A percentile compares a stretch with the other conserved stretches of the same genome.
Evolutionary conservation across 1,139 yeast species (phyloP).

Genomic region (Petasospora fabianii): DNA sequence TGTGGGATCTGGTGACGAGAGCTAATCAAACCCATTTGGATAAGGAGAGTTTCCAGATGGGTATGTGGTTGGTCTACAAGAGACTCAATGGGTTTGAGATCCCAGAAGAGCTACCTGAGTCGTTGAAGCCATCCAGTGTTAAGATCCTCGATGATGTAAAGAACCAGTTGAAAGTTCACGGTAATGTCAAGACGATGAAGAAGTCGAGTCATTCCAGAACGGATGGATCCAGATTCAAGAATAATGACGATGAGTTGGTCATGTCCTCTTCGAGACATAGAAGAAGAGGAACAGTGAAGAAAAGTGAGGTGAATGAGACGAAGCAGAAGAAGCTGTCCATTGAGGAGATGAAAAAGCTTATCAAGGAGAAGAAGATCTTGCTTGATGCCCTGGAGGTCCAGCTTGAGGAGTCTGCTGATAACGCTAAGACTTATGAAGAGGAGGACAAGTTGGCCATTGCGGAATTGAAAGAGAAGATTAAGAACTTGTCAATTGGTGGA

Average conservation of each 20-base stretch:
- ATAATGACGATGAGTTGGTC: slow-evolving; percentile 41
- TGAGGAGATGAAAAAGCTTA: no score
- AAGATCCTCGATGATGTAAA: slow-evolving; percentile 56
- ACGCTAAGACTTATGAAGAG: slow-evolving; percentile 29
- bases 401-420: slow-evolving; percentile 16
- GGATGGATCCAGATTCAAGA: slow-evolving; percentile 31
- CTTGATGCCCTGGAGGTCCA: slow-evolving; percentile 45
- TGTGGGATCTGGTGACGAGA: slow-evolving; percentile 81
- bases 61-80: slow-evolving; percentile 79
- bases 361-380: slow-evolving; percentile 58
- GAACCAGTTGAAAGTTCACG: slow-evolving; percentile 38
- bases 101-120: slow-evolving; percentile 71
- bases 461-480: slow-evolving; percentile 57
- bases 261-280: slow-evolving; percentile 25
- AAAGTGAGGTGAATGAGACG: slow-evolving; percentile 7
- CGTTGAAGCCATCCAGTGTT: slow-evolving; percentile 77
- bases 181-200: slow-evolving; percentile 14
- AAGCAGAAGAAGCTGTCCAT: slow-evolving; percentile 42
- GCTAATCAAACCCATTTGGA: slow-evolving; percentile 70
- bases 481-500: slow-evolving; percentile 24
- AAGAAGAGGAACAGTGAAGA: slow-evolving; percentile 17
- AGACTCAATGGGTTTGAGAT: slow-evolving; percentile 69
- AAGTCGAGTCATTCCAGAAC: slow-evolving; percentile 24
- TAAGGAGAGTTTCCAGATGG: slow-evolving; percentile 76
- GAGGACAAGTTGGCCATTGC: slow-evolving; percentile 51